A percentile compares a stretch with the other conserved stretches of the same genome.
phyloP scores from a whole-genome alignment of 345 rosid species.

The Crucihimalaya himalaica region DNA sequence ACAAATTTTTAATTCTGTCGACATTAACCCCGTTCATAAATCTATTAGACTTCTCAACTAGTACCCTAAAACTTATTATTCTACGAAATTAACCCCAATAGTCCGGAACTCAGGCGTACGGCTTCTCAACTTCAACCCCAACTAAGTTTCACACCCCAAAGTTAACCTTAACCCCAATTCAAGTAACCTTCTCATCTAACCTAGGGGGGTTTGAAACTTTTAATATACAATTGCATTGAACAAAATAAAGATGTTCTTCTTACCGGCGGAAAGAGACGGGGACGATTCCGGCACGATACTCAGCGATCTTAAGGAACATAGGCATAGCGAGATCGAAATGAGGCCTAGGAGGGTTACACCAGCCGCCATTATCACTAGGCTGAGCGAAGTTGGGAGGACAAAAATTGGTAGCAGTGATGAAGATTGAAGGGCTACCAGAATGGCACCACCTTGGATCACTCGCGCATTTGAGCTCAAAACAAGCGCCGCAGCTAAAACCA shows the following conservation, averaged over 20 bases:
- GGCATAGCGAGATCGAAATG: constrained; percentile 83
- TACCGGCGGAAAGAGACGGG: constrained; percentile 83
- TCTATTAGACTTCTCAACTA: background rate
- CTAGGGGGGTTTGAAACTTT: background rate
- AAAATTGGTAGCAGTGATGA: constrained; percentile 66
- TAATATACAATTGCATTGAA: background rate
- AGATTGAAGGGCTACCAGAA: constrained; percentile 60
- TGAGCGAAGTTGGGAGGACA: constrained; percentile 64
- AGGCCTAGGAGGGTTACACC: constrained; percentile 80
- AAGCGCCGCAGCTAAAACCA: constrained; percentile 66
- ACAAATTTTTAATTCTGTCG: background rate
- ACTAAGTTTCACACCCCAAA: constrained; percentile 5
- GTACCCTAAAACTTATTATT: background rate
- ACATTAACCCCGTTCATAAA: background rate
- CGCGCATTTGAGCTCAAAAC: constrained; percentile 67
- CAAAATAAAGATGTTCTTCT: background rate
- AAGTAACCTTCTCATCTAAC: background rate
- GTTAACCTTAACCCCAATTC: background rate
- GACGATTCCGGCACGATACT: constrained; percentile 76
- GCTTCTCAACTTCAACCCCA: background rate
- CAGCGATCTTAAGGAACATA: constrained; percentile 71
- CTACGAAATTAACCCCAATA: background rate
- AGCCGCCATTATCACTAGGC: constrained; percentile 67
- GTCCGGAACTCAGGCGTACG: background rate
- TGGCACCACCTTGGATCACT: constrained; percentile 65